Base-by-base conservation (phyloP, 2,329 filamentous ascomycete species). In the Aspergillus sp. region DNA sequence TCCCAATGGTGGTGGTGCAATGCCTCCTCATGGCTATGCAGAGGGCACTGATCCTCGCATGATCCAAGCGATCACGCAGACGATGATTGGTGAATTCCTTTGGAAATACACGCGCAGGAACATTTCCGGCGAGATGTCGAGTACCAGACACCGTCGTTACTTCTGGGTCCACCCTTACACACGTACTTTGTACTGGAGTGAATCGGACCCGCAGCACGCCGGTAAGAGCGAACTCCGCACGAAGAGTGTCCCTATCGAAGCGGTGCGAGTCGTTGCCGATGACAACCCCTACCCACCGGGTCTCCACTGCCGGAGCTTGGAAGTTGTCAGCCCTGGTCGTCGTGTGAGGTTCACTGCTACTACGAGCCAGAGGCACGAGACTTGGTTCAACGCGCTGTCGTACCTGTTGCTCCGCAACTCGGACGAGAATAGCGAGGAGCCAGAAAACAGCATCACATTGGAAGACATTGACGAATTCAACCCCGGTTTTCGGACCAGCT, bases 151-250 rank as follows among this genome's bases (percentile, higher is more conserved):
- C 69, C 83, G 88, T 52, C 84, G 93, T 27, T 98, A 96, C 76
- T 98, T 98, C 78, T 98, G 93, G 93, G 88, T 98, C 19, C 93
- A 98, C 65, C 93, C 93, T 0, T 98, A 97, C 70, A 98, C 91
- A 3, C 82, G 90, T 44, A 96, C 91, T 4, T 70, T 98, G 59
- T 97, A 97, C 76, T 98, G 93, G 93, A 95, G 90, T 64, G 87
- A 95, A 56, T 79, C 84, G 46, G 90, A 97, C 65, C 93, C 93
- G 5, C 84, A 87, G 25, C 79, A 77, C 42, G 86, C 85, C 42
- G 87, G 87, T n/a, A 83, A 86, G 53, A 73, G 80, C 9, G 87
- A 96, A 69, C 73, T 91, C 74, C 76, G 81, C 59, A 80, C 81
- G 12, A 97, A 97, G 83, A 95, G 89, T 67, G 88, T 97, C 41